Base-by-base conservation (phyloP, 495 filamentous ascomycete genomes). In the Penicillium steckii region DNA sequence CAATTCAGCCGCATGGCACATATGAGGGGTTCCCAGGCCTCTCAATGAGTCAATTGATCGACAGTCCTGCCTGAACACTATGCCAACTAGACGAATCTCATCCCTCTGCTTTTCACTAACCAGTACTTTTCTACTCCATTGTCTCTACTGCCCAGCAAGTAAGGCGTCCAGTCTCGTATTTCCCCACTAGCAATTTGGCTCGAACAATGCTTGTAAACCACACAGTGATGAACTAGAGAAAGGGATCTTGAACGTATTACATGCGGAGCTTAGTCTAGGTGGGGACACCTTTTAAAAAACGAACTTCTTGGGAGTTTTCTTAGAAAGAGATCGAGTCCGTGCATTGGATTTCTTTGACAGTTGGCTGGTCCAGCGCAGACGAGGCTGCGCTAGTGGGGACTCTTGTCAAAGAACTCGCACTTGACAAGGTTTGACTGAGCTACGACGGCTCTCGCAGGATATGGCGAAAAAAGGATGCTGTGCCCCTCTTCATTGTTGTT, bases 1-100 rank as follows among this genome's bases (percentile, higher is more conserved):
- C 42, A 21, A 47, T 54, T 48, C 52, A 54, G 52, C 52, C 52
- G 51, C 51, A 47, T 22, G 24, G 18, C 47, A 48, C n/a, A 23
- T n/a, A 30, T 27, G 21, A 41, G 33, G 9, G 33, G 9, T 23
- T 23, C 25, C 25, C 19, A 10, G 44, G 40, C 52, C 52, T 45
- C 37, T 54, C 52, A 44, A 48, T 18, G 35, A 44, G 44, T 18
- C 6, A 37, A 44, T 18, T 8, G 46, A 55, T 41, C 40, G 41
- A 15, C 48, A 23, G 33, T 17, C 27, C 45, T 27, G 22, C 15
- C 19, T 19, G 8, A 35, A 10, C 10, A 17, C 13, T 13, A 13
- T 33, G 8, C 13, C n/a, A n/a, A n/a, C n/a, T n/a, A n/a, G n/a
- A n/a, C n/a, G n/a, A n/a, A n/a, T n/a, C n/a, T n/a, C n/a, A n/a